Conservation (phyloP, 306 rosid genomes). For the Inga oerstediana region DNA sequence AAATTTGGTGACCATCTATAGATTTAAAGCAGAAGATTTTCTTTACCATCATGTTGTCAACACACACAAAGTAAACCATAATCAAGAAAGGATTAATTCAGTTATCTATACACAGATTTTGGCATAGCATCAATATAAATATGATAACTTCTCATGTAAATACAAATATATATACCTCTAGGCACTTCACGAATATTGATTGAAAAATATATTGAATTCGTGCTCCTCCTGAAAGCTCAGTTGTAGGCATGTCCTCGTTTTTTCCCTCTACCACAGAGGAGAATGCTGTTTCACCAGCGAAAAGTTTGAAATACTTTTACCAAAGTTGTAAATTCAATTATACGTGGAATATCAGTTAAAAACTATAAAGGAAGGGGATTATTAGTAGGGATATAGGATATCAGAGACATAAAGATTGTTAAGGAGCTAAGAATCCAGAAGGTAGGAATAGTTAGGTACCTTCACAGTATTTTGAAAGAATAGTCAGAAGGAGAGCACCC, state of each 20-base stretch:
- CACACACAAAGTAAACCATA: not conserved
- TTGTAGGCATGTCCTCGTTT: conserved; percentile 89
- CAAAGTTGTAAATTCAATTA: conserved; percentile 24
- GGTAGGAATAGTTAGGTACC: conserved; percentile 53
- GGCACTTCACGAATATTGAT: conserved; percentile 79
- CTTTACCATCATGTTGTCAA: not conserved
- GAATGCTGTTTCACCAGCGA: conserved; percentile 66
- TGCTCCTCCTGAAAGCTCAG: conserved; percentile 91
- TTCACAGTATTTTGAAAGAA: conserved; percentile 86
- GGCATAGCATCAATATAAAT: conserved; percentile 7
- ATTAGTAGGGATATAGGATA: not conserved
- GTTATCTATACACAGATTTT: not conserved
- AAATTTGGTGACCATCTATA: not conserved
- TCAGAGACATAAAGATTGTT: not conserved
- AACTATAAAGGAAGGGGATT: not conserved
- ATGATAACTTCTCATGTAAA: not conserved
- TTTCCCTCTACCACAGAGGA: conserved; percentile 92
- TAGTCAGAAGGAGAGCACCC: conserved; percentile 89
- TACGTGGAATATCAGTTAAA: conserved; percentile 22
- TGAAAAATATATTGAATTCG: conserved; percentile 96
- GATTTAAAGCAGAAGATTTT: not conserved
- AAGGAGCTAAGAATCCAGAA: conserved; percentile 6
- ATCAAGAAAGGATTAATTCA: not conserved
- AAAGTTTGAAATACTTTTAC: conserved; percentile 4
- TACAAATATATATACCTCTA: conserved; percentile 60